These are phyloP conservation scores for Lactifluus piperatus DNA, from an alignment of 768 basidiomycete genomes.

Conservation along the genomic window DNA sequence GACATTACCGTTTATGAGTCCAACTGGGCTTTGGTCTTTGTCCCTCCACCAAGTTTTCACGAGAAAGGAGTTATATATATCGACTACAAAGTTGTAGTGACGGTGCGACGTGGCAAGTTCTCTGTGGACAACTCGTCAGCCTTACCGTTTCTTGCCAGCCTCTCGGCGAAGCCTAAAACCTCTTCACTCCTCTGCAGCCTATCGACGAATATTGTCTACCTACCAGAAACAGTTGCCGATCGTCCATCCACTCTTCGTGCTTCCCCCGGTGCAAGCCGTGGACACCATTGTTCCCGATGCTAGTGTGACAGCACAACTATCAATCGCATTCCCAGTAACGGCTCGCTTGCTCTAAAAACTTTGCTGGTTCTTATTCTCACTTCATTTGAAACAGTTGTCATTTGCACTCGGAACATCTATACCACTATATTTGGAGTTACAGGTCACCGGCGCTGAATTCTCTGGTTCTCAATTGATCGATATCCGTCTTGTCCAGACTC, in stretches of 20 bases:
- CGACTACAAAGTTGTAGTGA: conserved; percentile 17
- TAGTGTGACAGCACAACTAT: neutral
- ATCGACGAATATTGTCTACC: conserved; percentile 11
- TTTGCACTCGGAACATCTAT: conserved; percentile 14
- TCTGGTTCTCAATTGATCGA: conserved; percentile 1
- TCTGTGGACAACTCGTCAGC: conserved; percentile 16
- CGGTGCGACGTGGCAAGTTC: conserved; percentile 11
- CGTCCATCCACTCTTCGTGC: conserved; percentile 14
- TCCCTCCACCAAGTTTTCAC: conserved; percentile 44
- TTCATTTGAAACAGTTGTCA: neutral
- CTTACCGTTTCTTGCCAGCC: neutral
- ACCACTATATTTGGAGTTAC: conserved; percentile 10
- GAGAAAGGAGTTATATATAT: conserved; percentile 24
- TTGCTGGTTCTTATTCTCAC: neutral
- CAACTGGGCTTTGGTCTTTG: conserved; percentile 30
- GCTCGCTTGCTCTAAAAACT: neutral
- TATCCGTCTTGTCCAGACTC: conserved; percentile 11
- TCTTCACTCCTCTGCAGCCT: conserved; percentile 8
- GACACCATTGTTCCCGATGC: neutral
- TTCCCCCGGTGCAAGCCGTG: conserved; percentile 6
- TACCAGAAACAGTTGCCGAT: conserved; percentile 17
- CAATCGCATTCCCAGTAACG: conserved; percentile 15
- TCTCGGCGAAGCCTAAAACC: neutral
- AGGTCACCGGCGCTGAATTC: neutral
- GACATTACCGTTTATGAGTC: conserved; percentile 33